Percentiles rank a stretch among this genome's conserved stretches.
Conservation (phyloP, 192 early-diverging fungal genomes). For the Mortierella alpina region DNA sequence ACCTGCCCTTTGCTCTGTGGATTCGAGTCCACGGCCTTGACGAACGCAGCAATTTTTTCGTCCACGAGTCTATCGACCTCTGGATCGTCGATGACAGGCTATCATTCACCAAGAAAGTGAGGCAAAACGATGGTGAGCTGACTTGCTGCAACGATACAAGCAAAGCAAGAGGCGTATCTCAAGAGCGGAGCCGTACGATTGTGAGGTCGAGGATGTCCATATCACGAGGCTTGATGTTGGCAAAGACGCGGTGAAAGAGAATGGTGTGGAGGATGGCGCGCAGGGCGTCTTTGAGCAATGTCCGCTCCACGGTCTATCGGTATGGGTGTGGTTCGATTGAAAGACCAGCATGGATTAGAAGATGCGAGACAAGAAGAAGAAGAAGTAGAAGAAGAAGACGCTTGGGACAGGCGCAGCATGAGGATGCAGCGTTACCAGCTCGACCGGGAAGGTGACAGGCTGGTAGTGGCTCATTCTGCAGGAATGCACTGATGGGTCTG, state of each 20-base stretch:
- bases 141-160: not conserved
- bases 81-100: slow-evolving; percentile 66
- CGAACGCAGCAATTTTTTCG: slow-evolving; percentile 60
- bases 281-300: slow-evolving; percentile 30
- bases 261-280: slow-evolving; percentile 67
- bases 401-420: not conserved
- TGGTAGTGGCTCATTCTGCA: slow-evolving; percentile 41
- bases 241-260: slow-evolving; percentile 69
- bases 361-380: not conserved
- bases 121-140: not conserved
- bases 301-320: slow-evolving; percentile 43
- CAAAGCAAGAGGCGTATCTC: not conserved
- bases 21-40: slow-evolving; percentile 45
- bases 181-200: slow-evolving; percentile 51
- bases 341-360: not conserved
- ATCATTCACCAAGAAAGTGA: not conserved
- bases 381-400: not conserved
- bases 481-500: not conserved
- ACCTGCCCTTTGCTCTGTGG: slow-evolving; percentile 63
- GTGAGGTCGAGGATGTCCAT: slow-evolving; percentile 64
- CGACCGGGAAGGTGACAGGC: slow-evolving; percentile 49
- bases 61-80: slow-evolving; percentile 64
- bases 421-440: slow-evolving; percentile 26
- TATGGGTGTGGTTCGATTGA: not conserved
- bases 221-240: slow-evolving; percentile 65